These are phyloP conservation scores for Chlamydomonas incerta DNA, from an alignment of 139 green algal genomes.

Conservation along the genomic window DNA sequence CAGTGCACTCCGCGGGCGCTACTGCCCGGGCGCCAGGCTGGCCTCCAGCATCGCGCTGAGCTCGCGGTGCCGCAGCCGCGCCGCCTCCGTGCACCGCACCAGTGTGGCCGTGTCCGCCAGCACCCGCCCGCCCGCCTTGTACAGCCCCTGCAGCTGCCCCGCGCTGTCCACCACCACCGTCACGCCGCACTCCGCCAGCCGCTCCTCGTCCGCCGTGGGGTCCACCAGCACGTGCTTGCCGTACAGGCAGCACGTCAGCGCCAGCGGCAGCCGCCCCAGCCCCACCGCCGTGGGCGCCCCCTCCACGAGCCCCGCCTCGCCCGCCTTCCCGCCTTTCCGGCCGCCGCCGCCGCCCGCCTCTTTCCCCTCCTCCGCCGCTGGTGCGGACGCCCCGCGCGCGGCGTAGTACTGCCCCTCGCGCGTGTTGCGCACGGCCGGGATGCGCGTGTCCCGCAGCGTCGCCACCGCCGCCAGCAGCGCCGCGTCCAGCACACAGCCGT, in stretches of 20 bases:
- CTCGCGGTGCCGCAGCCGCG: constrained; percentile 57
- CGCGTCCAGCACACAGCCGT: constrained; percentile 76
- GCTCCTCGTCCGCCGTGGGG: constrained; percentile 78
- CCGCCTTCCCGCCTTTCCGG: not conserved
- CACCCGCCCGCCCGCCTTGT: constrained; percentile 57
- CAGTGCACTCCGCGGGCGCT: too few species aligned
- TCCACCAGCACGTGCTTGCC: constrained; percentile 69
- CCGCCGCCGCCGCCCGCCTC: constrained; percentile 1
- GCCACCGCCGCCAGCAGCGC: constrained; percentile 73
- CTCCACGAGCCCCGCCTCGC: not conserved
- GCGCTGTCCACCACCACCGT: constrained; percentile 63
- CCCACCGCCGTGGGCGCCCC: constrained; percentile 19
- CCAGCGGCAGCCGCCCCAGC: constrained; percentile 38
- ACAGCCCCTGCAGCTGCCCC: constrained; percentile 64
- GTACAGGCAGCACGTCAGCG: constrained; percentile 69
- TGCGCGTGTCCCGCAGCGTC: constrained; percentile 60
- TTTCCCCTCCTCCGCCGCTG: not conserved
- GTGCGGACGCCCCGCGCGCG: not conserved
- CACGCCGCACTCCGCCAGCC: constrained; percentile 57
- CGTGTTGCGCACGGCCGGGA: constrained; percentile 58
- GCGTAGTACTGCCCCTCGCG: constrained; percentile 55
- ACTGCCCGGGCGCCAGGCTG: constrained; percentile 8
- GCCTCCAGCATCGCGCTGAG: constrained; percentile 48
- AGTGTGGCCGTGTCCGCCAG: constrained; percentile 44
- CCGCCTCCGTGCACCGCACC: constrained; percentile 60